These are phyloP conservation scores for Ophiostoma piceae DNA, from an alignment of 2,329 filamentous ascomycete species.

Conservation along the genomic window DNA sequence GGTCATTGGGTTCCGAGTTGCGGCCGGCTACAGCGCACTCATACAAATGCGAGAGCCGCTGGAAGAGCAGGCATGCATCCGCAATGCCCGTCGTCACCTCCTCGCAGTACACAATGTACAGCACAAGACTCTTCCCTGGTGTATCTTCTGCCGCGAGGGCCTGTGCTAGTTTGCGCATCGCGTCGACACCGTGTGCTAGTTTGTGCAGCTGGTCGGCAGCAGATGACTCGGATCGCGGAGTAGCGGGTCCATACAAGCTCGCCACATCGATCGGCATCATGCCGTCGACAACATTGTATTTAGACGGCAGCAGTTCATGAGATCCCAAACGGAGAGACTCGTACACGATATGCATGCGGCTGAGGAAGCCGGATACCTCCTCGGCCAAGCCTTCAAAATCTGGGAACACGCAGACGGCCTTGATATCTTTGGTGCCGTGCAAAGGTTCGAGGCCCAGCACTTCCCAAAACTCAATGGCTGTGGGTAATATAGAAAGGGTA, in stretches of 20 bases:
- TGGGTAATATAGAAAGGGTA: constrained; percentile 66
- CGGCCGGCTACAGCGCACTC: constrained; percentile 36
- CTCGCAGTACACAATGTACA: constrained; percentile 71
- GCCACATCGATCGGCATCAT: constrained; percentile 44
- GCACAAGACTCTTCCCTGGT: constrained; percentile 59
- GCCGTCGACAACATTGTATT: constrained; percentile 43
- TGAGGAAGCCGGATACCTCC: constrained; percentile 59
- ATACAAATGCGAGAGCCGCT: constrained; percentile 64
- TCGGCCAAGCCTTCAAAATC: constrained; percentile 57
- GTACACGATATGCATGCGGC: constrained; percentile 64
- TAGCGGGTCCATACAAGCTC: constrained; percentile 4
- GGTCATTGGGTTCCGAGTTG: constrained; percentile 49
- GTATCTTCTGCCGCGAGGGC: constrained; percentile 41
- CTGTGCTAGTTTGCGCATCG: constrained; percentile 46
- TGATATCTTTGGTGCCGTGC: constrained; percentile 65
- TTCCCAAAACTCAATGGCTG: constrained; percentile 76
- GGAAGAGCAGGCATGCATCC: constrained; percentile 69
- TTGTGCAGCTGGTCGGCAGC: constrained; percentile 46
- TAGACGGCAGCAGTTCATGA: constrained; percentile 48
- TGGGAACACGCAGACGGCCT: constrained; percentile 66
- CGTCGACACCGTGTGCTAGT: constrained; percentile 44
- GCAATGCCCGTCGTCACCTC: constrained; percentile 56
- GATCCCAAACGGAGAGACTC: constrained; percentile 68
- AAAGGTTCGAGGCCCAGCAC: constrained; percentile 68
- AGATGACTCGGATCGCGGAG: constrained; percentile 41